These are phyloP conservation scores for Exutisphaerella laricina DNA, from an alignment of 2,329 filamentous ascomycete genomes.

Conservation along the genomic window DNA sequence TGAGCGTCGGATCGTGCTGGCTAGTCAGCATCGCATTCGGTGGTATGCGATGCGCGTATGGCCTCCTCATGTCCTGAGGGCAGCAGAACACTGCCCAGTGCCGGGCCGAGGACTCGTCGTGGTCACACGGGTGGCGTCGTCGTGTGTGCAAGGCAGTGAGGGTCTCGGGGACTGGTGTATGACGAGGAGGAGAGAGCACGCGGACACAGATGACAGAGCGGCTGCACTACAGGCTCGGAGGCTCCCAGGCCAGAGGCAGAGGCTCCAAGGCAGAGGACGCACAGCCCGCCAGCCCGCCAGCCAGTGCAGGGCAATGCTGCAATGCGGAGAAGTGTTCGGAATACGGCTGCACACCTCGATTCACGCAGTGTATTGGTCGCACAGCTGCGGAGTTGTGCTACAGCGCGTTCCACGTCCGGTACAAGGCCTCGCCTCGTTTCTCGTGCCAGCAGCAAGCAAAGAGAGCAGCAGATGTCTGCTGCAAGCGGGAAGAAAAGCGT, in stretches of 20 bases:
- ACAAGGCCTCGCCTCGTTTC: neutral
- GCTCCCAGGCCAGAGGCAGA: neutral
- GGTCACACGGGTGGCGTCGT: neutral
- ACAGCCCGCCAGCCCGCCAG: neutral
- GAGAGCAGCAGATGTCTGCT: neutral
- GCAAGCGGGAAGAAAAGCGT: neutral
- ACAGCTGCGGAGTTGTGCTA: neutral
- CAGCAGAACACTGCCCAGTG: neutral
- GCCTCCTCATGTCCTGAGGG: slow-evolving; percentile 18
- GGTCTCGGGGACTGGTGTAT: neutral
- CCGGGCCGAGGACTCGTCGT: neutral
- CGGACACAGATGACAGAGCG: slow-evolving; percentile 1
- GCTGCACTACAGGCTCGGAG: neutral
- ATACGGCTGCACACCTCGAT: too few relatives aligned
- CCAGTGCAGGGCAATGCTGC: neutral
- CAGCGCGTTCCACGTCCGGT: neutral
- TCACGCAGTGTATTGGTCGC: slow-evolving; percentile 1
- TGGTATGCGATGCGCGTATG: neutral
- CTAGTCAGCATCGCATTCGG: slow-evolving; percentile 16
- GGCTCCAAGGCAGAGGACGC: neutral
- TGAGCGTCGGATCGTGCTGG: slow-evolving; percentile 10
- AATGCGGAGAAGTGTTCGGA: neutral
- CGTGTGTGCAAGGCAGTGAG: slow-evolving; percentile 1
- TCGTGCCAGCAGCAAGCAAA: too few relatives aligned
- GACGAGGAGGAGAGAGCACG: slow-evolving; percentile 1